Base-by-base conservation (phyloP, 305 asterid genomes). In the Fraxinus albicans region DNA sequence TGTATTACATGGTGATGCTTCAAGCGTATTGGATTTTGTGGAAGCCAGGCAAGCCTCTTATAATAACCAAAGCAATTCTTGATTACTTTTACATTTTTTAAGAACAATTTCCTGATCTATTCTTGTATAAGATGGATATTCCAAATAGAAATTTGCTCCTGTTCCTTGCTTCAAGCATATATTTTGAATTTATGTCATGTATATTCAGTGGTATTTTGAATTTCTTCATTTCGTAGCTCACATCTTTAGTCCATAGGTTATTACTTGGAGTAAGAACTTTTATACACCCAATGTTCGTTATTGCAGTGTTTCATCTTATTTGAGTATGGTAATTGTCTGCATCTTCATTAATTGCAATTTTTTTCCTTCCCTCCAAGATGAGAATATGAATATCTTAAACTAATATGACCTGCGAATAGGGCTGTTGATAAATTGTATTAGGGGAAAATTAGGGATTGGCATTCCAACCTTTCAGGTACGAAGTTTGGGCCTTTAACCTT, bases 31-130 rank as follows among this genome's bases (percentile, higher is more conserved):
- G 88, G 83, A 85, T 75, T 91, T 91, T 80, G 92, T 95, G 80
- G 92, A 92, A 85, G 88, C 88, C 75, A 89, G 90, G 81, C 88
- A 89, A 86, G 74, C 88, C 53, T 88, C 91, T 82, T 93, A 94
- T 82, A 70, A 77, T 13, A 83, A 87, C 73, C 89, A 88, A 79
- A 85, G 88, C 69, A 86, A 86, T 82, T 85, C 87, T 21, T 25
- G 74, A 65, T 69, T 55, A 77, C n/a, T 10, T 9, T 65, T 65
- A 25, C 17, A 27, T 23, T 10, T 67, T 67, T 21, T 0, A 7
- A 0, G 31, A 60, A 44, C 53, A 44, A 12, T 44, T 42, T 44
- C 53, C 53, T 0, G 15, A 2, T 44, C n/a, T 44, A 44, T 44
- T 44, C 17, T 44, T 44, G 5, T 44, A 44, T 12, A 44, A 0